Base-by-base conservation (phyloP, 192 early-diverging fungal species). In the Coemansia sp. region DNA sequence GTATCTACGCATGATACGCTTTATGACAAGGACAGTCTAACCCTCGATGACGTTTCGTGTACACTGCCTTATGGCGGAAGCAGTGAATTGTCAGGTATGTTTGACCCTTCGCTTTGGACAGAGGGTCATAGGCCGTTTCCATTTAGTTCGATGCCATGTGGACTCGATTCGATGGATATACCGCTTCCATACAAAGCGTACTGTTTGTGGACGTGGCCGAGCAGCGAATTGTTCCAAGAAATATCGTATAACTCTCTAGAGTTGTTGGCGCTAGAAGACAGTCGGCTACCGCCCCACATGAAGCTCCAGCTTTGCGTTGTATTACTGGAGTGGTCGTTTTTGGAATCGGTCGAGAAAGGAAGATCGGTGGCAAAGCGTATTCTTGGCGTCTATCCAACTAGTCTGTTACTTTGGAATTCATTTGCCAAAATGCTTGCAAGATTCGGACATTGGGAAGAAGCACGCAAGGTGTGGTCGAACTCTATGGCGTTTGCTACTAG, bases 371-470 rank as follows among this genome's bases (percentile, higher is more conserved):
- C 52, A 9, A 54, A 61, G 42, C 48, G 34, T 11, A 3, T 75
- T 14, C 50, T 74, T 37, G 48, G 34, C 2, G 19, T 15, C 10
- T 17, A 52, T 14, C 64, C 67, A 4, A 45, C 56, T 4, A 57
- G 64, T 38, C 28, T 76, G 53, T 55, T 64, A 3, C 45, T 76
- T 34, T 70, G 67, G 68, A 70, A 76, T 50, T 33, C 60, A 0
- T 57, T 67, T n/a, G 74, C 74, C 33, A 76, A 76, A 44, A 63
- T 67, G 61, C 64, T 69, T 50, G 74, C 64, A 5, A 60, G 68
- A 0, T 28, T 25, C 2, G 68, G 67, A 13, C 8, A 27, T 25
- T 76, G 74, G 74, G 47, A 42, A 17, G 52, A 67, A 23, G 74
- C 74, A 1, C 67, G 74, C 1, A 38, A n/a, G 11, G 60, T 76